Evolutionary conservation across 306 rosid genomes (phyloP).

Genomic region (Carpinus viminea): DNA sequence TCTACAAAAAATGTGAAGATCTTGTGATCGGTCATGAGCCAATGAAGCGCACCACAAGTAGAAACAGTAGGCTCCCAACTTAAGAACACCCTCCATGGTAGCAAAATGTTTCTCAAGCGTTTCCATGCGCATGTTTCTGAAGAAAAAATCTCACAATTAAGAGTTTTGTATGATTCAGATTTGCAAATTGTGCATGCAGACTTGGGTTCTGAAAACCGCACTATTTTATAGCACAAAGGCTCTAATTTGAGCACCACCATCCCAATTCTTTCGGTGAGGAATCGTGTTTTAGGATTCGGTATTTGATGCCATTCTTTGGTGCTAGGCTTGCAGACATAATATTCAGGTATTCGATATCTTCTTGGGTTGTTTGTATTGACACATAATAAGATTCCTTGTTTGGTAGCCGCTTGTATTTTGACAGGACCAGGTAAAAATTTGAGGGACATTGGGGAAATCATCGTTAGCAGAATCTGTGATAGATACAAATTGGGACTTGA

Average conservation of each 20-base stretch:
- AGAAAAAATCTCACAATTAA: not conserved
- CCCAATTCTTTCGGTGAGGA: no score
- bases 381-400: not conserved
- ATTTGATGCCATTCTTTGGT: not conserved
- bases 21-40: not conserved
- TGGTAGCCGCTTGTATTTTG: not conserved
- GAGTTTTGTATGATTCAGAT: no score
- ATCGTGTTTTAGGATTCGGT: slow-evolving; percentile 1
- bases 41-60: not conserved
- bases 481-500: not conserved
- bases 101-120: not conserved
- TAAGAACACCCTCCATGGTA: no score
- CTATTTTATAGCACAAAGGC: slow-evolving; percentile 8
- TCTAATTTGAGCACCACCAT: slow-evolving; percentile 3
- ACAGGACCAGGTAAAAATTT: not conserved
- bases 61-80: not conserved
- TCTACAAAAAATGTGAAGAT: not conserved
- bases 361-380: not conserved
- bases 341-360: not conserved
- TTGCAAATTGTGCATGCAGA: not conserved
- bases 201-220: not conserved
- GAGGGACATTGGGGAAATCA: not conserved
- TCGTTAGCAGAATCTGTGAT: not conserved
- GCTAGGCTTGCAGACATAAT: not conserved
- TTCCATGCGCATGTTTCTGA: slow-evolving; percentile 11